Conservation (phyloP, 441 rosid genomes). For the Populus hybrid region DNA sequence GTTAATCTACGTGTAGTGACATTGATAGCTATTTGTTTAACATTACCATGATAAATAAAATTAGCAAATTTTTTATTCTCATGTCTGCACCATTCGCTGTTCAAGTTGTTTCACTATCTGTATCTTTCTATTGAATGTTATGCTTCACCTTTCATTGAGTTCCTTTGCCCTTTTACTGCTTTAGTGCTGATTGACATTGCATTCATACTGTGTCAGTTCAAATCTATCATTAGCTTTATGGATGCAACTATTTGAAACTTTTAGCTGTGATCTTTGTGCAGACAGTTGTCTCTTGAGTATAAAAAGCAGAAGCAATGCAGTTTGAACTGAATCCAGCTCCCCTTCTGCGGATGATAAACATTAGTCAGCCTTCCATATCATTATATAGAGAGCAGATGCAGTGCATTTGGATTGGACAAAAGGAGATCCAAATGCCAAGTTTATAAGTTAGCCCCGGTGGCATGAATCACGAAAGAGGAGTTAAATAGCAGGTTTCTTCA, state of each 20-base stretch:
- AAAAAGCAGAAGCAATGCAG: neutral
- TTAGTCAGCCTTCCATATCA: no score
- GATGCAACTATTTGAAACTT: neutral
- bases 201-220: neutral
- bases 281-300: neutral
- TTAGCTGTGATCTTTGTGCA: neutral
- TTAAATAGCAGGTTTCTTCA: no score
- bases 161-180: neutral
- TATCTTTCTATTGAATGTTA: neutral
- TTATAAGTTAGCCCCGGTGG: no score
- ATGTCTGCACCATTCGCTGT: constrained; percentile 3
- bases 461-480: no score
- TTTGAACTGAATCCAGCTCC: neutral
- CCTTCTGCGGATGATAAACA: no score
- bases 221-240: neutral
- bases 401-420: no score
- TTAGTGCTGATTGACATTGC: neutral
- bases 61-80: neutral
- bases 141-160: neutral
- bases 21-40: neutral
- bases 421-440: no score
- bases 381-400: no score
- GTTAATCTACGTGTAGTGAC: neutral
- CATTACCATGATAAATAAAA: neutral
- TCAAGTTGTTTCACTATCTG: neutral